These are phyloP conservation scores for Bolboschoenoplectus hybrid DNA, from an alignment of 202 grass and related monocot genomes.

Conservation along the genomic window DNA sequence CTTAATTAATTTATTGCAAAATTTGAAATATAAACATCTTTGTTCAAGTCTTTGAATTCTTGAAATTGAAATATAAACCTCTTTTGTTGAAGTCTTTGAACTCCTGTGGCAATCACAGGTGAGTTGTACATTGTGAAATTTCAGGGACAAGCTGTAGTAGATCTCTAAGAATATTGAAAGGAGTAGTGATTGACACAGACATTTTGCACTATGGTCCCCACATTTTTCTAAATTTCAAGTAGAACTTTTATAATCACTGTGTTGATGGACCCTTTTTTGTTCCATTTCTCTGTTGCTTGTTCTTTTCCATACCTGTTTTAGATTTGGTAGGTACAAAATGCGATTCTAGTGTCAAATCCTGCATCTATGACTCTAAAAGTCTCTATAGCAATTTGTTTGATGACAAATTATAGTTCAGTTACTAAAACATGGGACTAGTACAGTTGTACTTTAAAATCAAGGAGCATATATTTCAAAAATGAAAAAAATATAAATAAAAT, in stretches of 20 bases:
- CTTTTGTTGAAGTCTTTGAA: background rate
- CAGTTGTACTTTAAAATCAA: background rate
- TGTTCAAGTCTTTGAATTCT: background rate
- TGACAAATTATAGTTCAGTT: background rate
- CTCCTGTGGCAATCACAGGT: background rate
- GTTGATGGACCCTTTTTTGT: conserved; percentile 29
- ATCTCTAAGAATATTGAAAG: conserved; percentile 10
- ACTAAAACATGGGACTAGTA: background rate
- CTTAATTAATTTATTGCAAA: background rate
- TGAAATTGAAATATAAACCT: background rate
- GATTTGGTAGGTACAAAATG: conserved; percentile 43
- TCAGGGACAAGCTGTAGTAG: conserved; percentile 23
- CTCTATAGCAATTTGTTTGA: conserved; percentile 11
- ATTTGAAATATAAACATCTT: too few relatives aligned
- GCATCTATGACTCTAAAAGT: conserved; percentile 23
- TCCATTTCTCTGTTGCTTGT: conserved; percentile 40
- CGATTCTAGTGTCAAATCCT: conserved; percentile 22
- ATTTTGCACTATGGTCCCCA: conserved; percentile 30
- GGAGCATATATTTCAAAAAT: background rate
- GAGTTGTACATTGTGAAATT: background rate
- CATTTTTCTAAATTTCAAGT: conserved; percentile 27
- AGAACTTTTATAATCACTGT: conserved; percentile 24
- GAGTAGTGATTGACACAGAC: background rate
- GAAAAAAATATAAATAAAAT: background rate
- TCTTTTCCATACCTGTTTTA: conserved; percentile 39